A percentile compares a stretch with the other conserved stretches of the same genome.
phyloP scores from a whole-genome alignment of 2,329 filamentous ascomycete species.

The Juglanconis oblonga region DNA sequence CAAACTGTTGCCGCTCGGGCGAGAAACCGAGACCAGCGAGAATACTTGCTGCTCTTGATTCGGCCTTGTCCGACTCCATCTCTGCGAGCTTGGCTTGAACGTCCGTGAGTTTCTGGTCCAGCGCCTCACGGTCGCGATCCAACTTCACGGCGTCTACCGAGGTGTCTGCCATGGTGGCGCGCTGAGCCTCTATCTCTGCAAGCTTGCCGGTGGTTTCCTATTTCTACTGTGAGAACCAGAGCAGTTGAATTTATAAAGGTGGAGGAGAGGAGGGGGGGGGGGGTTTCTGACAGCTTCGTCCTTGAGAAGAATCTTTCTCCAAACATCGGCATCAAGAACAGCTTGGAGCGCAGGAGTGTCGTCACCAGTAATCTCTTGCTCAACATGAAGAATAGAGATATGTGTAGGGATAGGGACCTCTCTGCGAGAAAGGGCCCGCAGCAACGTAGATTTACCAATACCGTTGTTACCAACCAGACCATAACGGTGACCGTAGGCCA shows the following conservation, averaged over 20 bases:
- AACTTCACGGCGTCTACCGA: conserved; percentile 82
- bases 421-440: conserved; percentile 86
- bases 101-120: conserved; percentile 87
- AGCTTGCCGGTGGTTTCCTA: conserved; percentile 76
- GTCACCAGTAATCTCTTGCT: conserved; percentile 96
- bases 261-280: neutral
- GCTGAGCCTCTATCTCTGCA: conserved; percentile 71
- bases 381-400: conserved; percentile 97
- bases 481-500: conserved; percentile 91
- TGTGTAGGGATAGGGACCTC: conserved; percentile 94
- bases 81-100: conserved; percentile 89
- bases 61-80: conserved; percentile 99
- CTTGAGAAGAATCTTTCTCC: conserved; percentile 89
- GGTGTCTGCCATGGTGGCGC: conserved; percentile 81
- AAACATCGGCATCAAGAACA: conserved; percentile 95
- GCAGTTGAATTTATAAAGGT: neutral
- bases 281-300: conserved; percentile 74
- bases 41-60: conserved; percentile 92
- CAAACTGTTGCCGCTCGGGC: conserved; percentile 81
- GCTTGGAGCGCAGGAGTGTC: conserved; percentile 94
- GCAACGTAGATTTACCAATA: conserved; percentile 95
- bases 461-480: conserved; percentile 98
- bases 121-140: conserved; percentile 82
- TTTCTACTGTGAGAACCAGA: conserved; percentile 29
- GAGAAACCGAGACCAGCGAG: conserved; percentile 97